These are phyloP conservation scores for Comarum palustre DNA, from an alignment of 306 rosid species.

Conservation along the genomic window DNA sequence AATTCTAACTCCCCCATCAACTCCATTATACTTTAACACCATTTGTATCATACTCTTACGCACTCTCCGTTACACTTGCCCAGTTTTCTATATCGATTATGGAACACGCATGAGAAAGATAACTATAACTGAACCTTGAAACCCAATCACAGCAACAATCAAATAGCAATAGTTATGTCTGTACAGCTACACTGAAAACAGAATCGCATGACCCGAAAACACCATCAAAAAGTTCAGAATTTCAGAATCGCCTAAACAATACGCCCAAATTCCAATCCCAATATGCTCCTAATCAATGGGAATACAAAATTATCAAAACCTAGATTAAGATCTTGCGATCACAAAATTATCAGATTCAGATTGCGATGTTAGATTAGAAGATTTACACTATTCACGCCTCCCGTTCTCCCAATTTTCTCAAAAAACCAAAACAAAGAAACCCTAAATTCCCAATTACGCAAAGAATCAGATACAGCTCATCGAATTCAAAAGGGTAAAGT, in stretches of 20 bases:
- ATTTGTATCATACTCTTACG: neutral
- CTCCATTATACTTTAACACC: neutral
- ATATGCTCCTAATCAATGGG: neutral
- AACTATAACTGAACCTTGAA: neutral
- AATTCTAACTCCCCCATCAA: neutral
- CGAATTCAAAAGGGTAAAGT: neutral
- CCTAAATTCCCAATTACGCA: neutral
- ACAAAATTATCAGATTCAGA: conserved; percentile 1
- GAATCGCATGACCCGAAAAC: neutral
- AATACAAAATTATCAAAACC: too few species aligned
- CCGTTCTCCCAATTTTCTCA: neutral
- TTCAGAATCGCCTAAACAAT: neutral
- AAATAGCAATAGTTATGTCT: neutral
- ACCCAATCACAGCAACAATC: neutral
- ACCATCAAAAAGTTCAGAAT: neutral
- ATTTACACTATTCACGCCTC: neutral
- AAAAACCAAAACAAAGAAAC: neutral
- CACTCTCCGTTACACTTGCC: neutral
- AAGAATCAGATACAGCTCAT: neutral
- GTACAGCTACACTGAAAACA: neutral
- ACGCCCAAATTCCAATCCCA: neutral
- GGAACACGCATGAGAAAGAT: neutral
- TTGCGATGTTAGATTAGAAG: neutral
- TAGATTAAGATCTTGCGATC: too few species aligned
- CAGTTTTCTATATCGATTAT: too few species aligned